Percentiles rank a stretch among this genome's conserved stretches.
phyloP scores from a whole-genome alignment of 345 rosid genomes.

The Nasturtium officinale region DNA sequence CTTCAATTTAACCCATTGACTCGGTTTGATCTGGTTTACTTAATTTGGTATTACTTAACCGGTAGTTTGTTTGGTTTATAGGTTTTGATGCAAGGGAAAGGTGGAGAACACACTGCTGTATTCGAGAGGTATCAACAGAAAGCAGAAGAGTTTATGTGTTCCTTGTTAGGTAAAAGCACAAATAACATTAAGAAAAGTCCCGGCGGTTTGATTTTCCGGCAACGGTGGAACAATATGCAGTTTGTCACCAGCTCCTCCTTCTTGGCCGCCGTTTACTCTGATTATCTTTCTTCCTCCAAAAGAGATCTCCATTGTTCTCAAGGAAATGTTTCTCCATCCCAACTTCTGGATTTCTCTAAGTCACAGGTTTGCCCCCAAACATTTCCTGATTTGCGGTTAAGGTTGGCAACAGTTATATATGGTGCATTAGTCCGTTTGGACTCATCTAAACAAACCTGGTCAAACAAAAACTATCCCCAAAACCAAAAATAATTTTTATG shows the following conservation, averaged over 20 bases:
- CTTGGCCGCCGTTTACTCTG: conserved; percentile 70
- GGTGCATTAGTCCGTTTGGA: too few species aligned
- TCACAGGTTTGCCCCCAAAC: conserved; percentile 60
- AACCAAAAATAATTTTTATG: too few species aligned
- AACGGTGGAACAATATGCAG: conserved; percentile 95
- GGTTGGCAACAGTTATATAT: too few species aligned
- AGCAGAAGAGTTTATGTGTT: conserved; percentile 86
- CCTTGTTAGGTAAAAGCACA: conserved; percentile 72
- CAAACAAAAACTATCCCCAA: too few species aligned
- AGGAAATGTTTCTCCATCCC: conserved; percentile 45
- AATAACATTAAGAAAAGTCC: conserved; percentile 71
- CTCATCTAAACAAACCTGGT: too few species aligned
- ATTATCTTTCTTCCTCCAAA: conserved; percentile 65
- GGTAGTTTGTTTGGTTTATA: conserved; percentile 26
- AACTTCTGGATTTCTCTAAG: conserved; percentile 77
- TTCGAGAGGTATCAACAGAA: conserved; percentile 75
- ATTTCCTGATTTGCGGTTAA: background rate
- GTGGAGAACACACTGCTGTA: conserved; percentile 54
- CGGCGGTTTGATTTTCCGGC: conserved; percentile 87
- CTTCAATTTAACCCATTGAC: background rate
- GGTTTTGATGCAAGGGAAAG: conserved; percentile 90
- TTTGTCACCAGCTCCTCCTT: conserved; percentile 82
- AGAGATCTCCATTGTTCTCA: conserved; percentile 34
- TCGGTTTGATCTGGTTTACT: background rate
- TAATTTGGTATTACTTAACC: conserved; percentile 21